Base-by-base conservation (phyloP, 2,329 filamentous ascomycete species). In the Lasiodiplodia sp. region DNA sequence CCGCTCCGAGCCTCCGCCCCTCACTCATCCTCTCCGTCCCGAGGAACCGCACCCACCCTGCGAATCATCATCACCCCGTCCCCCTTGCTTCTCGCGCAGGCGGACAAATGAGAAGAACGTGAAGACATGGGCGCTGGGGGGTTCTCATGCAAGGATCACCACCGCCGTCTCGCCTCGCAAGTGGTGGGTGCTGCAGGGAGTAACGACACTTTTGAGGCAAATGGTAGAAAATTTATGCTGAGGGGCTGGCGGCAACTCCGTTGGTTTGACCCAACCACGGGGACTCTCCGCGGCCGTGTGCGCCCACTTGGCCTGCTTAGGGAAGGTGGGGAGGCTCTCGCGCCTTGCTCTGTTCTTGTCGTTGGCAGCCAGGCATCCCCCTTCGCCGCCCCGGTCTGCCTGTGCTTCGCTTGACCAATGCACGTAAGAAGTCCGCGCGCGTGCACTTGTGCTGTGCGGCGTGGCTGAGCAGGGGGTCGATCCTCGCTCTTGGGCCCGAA, bases 381-480 rank as follows among this genome's bases (percentile, higher is more conserved):
- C 40, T 63, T 51, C 60, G 60, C 44, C 60, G 60, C 47, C 23
- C 38, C 40, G 47, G 40, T 31, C 31, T 44, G 58, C 44, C 6
- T 47, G 47, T 31, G 38, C 21, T 21, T 11, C 4, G 5, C 14
- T 51, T 31, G 47, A 37, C 44, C 60, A 64, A 64, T 64, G 60
- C 60, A 21, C 60, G 28, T 14, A 31, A 37, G 58, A n/a, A 16
- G 60, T 23, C 60, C 60, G 60, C 60, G 60, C 60, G 60, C 60
- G 60, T 64, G 60, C 60, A 37, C 40, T 37, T 34, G 60, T 52
- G 47, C 47, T 64, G 60, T 64, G 60, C 60, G 60, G 60, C 60
- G 60, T 64, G 60, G 60, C 60, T 64, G 47, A 64, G 60, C 60
- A 64, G 60, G 60, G 60, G 60, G 58, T 14, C 44, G 47, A 64